Percentiles rank a stretch among this genome's conserved stretches.
phyloP scores from a whole-genome alignment of 2,329 filamentous ascomycete genomes.

The Pleomassaria siparia region DNA sequence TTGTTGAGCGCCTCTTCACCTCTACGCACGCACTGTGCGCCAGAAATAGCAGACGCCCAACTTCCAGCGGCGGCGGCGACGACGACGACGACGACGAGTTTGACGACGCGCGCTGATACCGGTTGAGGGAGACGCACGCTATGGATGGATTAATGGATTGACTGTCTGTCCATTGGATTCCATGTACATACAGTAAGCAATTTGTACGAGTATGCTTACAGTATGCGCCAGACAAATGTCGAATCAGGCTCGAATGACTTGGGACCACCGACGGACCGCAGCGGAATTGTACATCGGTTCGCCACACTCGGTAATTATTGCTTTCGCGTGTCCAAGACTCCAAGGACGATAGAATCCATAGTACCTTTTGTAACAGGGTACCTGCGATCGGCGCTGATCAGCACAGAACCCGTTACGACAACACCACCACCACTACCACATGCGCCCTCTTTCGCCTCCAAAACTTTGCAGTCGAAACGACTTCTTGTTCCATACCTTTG shows the following conservation, averaged over 20 bases:
- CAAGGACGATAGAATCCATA: slow-evolving; percentile 16
- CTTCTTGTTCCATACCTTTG: neutral
- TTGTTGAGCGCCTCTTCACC: slow-evolving; percentile 1
- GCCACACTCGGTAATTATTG: slow-evolving; percentile 13
- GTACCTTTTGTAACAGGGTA: slow-evolving; percentile 7
- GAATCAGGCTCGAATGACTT: neutral
- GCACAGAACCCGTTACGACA: slow-evolving; percentile 5
- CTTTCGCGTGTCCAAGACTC: slow-evolving; percentile 4
- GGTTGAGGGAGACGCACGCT: neutral
- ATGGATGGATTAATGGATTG: too few species aligned
- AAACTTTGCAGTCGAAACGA: slow-evolving; percentile 18
- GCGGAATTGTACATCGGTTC: slow-evolving; percentile 10
- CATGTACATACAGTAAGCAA: too few species aligned
- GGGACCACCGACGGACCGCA: neutral
- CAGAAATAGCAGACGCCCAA: slow-evolving; percentile 11
- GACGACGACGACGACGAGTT: neutral
- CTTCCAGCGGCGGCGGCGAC: neutral
- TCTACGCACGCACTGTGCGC: too few species aligned
- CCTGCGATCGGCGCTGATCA: slow-evolving; percentile 21
- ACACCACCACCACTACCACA: neutral
- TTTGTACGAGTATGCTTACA: neutral
- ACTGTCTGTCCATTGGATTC: too few species aligned
- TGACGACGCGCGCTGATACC: neutral
- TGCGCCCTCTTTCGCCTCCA: neutral
- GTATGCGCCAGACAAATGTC: neutral